Evolutionary conservation across 2,329 filamentous ascomycete genomes (phyloP).

Genomic region (Talaromyces atroroseus): DNA sequence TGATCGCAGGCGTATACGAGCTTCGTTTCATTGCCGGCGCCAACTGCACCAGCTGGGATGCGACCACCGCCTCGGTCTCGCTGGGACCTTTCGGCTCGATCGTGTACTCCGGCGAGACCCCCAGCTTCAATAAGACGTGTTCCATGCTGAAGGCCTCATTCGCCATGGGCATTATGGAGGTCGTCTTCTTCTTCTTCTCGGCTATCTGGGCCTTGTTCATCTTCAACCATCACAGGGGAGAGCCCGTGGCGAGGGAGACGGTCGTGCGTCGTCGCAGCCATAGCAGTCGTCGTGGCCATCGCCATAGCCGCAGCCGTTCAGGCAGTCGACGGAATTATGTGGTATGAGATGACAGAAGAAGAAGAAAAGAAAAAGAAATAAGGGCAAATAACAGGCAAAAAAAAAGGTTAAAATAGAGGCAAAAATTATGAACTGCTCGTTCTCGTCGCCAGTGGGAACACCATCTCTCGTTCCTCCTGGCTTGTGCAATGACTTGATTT

Average conservation of each 20-base stretch:
- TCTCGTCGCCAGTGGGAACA: not conserved
- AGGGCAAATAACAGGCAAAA: too few relatives aligned
- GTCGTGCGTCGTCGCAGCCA: slow-evolving; percentile 30
- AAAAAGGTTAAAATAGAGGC: not conserved
- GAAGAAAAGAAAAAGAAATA: not conserved
- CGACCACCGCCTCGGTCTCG: slow-evolving; percentile 50
- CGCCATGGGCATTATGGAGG: slow-evolving; percentile 85
- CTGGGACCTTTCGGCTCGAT: slow-evolving; percentile 60
- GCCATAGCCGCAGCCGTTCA: slow-evolving; percentile 13
- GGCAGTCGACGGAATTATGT: slow-evolving; percentile 16
- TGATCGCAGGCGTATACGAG: slow-evolving; percentile 57
- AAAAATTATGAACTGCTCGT: too few relatives aligned
- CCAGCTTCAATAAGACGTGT: slow-evolving; percentile 67
- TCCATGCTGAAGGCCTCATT: slow-evolving; percentile 88
- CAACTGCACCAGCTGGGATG: slow-evolving; percentile 61
- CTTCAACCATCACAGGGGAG: slow-evolving; percentile 24
- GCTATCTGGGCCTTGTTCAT: slow-evolving; percentile 59
- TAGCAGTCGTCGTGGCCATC: slow-evolving; percentile 31
- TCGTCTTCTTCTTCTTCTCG: slow-evolving; percentile 73
- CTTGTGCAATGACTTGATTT: not conserved
- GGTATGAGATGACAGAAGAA: slow-evolving; percentile 6
- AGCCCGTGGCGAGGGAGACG: slow-evolving; percentile 36
- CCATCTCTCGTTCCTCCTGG: too few relatives aligned
- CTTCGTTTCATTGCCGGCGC: slow-evolving; percentile 53
- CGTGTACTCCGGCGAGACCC: slow-evolving; percentile 41